A percentile compares a stretch with the other conserved stretches of the same genome.
phyloP scores from a whole-genome alignment of 1,284 basidiomycete genomes.

The Neonothopanus nambi region DNA sequence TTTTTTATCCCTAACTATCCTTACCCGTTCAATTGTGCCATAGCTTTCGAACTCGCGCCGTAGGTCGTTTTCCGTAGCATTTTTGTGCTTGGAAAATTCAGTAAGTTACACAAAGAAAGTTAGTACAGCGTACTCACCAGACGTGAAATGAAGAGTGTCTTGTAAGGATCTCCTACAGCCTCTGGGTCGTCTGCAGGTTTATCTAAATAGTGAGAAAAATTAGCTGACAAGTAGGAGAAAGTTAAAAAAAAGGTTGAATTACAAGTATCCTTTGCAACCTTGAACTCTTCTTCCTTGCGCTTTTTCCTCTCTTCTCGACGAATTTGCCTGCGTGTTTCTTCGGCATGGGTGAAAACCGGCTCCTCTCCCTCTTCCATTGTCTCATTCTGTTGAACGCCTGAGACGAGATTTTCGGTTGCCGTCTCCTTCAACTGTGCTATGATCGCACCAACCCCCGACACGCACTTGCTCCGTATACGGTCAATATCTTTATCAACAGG shows the following conservation, averaged over 20 bases:
- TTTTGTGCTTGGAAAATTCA: constrained; percentile 67
- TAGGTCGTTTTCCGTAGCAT: constrained; percentile 87
- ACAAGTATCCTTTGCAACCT: constrained; percentile 83
- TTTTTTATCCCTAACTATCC: constrained; percentile 89
- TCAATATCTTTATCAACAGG: constrained; percentile 84
- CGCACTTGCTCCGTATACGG: constrained; percentile 68
- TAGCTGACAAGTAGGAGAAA: constrained; percentile 9
- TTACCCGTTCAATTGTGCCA: constrained; percentile 90
- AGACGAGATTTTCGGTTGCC: constrained; percentile 64
- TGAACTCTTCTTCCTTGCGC: constrained; percentile 78
- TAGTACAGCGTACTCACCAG: constrained; percentile 64
- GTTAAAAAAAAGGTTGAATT: constrained; percentile 11
- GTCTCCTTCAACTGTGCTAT: constrained; percentile 77
- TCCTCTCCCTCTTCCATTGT: constrained; percentile 82
- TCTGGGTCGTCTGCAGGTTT: constrained; percentile 90
- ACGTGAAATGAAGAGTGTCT: constrained; percentile 95
- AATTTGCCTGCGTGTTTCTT: constrained; percentile 78
- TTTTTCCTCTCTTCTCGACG: constrained; percentile 80
- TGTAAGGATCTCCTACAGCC: constrained; percentile 97
- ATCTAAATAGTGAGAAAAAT: constrained; percentile 50
- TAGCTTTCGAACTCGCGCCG: constrained; percentile 94
- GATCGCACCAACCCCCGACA: constrained; percentile 73
- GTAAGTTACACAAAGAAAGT: constrained; percentile 11
- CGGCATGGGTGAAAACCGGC: constrained; percentile 72
- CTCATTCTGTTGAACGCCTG: constrained; percentile 50